Base-by-base conservation (phyloP, 2,329 filamentous ascomycete genomes). In the Penicillium corylophilum region DNA sequence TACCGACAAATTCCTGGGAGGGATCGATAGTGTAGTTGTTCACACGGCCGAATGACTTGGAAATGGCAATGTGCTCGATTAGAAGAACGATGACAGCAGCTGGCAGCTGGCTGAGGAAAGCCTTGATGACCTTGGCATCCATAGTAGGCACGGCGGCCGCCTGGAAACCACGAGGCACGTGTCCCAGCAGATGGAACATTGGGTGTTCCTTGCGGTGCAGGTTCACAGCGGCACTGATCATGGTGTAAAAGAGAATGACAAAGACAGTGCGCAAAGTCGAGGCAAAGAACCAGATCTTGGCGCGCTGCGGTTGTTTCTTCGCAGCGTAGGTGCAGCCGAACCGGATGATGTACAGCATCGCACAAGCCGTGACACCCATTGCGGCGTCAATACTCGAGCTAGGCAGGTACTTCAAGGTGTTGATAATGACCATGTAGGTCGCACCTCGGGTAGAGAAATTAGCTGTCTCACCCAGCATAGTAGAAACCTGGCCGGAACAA, bases 21-120 rank as follows among this genome's bases (percentile, higher is more conserved):
- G 94, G 92, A 62, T 96, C 86, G 68, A 99, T 96, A 15, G 84
- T 87, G 73, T 99, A 99, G 75, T 96, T 95, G 77, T 96, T 97
- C 63, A 96, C 83, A 53, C 93, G 84, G 9, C 94, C 94, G 62
- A 99, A 97, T 0, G 93, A 96, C 71, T 97, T 99, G 16, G 92
- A 90, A 57, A 97, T 96, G 43, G 93, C 91, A 63, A 97, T 96
- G 69, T 97, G 93, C 73, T 97, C 94, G 55, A 97, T 95, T 31
- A 97, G 80, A 51, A 97, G 80, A n/a, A 99, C 92, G 59, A 97
- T 95, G 46, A 96, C 86, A 0, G 88, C 87, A 7, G 89, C 88
- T 0, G 94, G 94, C 4, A 97, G 77, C 57, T 96, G 81, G 39
- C 79, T 77, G 1, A 82, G 79, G 65, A 95, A 90, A 1, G 83